A percentile compares a stretch with the other conserved stretches of the same genome.
phyloP scores from a whole-genome alignment of 805 yeast species.

The Teunomyces stri region DNA sequence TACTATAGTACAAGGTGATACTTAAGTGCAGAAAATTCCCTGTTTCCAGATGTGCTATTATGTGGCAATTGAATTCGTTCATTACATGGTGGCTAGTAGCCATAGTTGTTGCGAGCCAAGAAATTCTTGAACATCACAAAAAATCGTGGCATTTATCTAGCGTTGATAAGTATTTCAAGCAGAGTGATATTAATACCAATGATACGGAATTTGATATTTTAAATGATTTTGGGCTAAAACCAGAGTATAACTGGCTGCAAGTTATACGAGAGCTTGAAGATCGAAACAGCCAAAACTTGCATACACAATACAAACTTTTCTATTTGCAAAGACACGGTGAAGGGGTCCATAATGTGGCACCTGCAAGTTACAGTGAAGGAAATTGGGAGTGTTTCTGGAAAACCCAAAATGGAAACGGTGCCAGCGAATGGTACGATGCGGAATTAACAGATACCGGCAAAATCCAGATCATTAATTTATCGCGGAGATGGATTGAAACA shows the following conservation, averaged over 20 bases:
- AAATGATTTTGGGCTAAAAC: constrained; percentile 22
- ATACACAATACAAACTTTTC: constrained; percentile 20
- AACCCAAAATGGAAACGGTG: constrained; percentile 16
- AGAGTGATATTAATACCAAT: constrained; percentile 14
- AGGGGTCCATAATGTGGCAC: constrained; percentile 32
- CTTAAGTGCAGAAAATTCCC: not conserved
- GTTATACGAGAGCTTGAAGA: constrained; percentile 13
- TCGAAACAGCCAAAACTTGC: constrained; percentile 5
- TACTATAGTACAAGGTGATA: not conserved
- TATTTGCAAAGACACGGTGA: constrained; percentile 35
- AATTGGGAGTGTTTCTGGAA: constrained; percentile 31
- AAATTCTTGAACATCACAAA: not conserved
- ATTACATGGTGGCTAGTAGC: not conserved
- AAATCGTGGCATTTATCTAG: constrained; percentile 1
- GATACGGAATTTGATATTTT: constrained; percentile 11
- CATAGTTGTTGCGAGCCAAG: not conserved
- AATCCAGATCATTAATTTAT: constrained; percentile 14
- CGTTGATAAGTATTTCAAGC: constrained; percentile 17
- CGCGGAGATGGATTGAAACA: not conserved
- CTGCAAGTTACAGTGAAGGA: constrained; percentile 8
- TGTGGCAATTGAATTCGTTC: too few relatives aligned
- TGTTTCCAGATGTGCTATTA: too few relatives aligned
- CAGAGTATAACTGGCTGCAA: constrained; percentile 20
- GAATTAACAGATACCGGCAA: constrained; percentile 23
- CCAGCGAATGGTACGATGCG: constrained; percentile 32